Evolutionary conservation across 805 yeast species (phyloP).

Genomic region (Saccharomycopsis lassenensis): DNA sequence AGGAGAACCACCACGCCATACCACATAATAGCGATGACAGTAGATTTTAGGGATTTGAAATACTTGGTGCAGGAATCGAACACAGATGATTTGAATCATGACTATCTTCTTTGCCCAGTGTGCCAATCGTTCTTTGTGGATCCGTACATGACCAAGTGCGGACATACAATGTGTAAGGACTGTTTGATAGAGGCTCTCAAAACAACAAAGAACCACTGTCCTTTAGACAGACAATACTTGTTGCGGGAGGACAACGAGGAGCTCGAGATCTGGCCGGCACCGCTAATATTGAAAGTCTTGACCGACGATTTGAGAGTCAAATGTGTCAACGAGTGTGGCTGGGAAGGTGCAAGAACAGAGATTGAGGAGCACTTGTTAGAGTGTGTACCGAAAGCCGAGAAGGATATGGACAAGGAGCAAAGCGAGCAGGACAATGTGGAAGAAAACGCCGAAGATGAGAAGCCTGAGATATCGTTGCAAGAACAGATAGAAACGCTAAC

Average conservation of each 20-base stretch:
- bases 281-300: conserved; percentile 37
- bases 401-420: conserved; percentile 1
- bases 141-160: conserved; percentile 16
- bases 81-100: neutral
- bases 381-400: conserved; percentile 18
- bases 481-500: too few species aligned
- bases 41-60: conserved; percentile 4
- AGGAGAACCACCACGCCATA: too few species aligned
- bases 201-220: conserved; percentile 7
- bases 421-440: neutral
- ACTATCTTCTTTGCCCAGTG: conserved; percentile 13
- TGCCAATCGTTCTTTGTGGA: conserved; percentile 14
- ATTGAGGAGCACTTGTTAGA: conserved; percentile 30
- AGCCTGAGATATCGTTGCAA: too few species aligned
- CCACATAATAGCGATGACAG: too few species aligned
- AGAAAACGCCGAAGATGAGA: conserved; percentile 10
- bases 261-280: conserved; percentile 31
- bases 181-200: conserved; percentile 7
- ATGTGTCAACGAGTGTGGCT: conserved; percentile 43
- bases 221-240: conserved; percentile 6
- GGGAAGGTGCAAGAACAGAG: conserved; percentile 46
- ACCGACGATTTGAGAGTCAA: conserved; percentile 40
- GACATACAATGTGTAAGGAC: conserved; percentile 15
- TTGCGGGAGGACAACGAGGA: neutral
- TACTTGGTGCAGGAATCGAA: neutral